Evolutionary conservation across 108 stramenopile species (phyloP).

Genomic region (Cyclotella cryptica): DNA sequence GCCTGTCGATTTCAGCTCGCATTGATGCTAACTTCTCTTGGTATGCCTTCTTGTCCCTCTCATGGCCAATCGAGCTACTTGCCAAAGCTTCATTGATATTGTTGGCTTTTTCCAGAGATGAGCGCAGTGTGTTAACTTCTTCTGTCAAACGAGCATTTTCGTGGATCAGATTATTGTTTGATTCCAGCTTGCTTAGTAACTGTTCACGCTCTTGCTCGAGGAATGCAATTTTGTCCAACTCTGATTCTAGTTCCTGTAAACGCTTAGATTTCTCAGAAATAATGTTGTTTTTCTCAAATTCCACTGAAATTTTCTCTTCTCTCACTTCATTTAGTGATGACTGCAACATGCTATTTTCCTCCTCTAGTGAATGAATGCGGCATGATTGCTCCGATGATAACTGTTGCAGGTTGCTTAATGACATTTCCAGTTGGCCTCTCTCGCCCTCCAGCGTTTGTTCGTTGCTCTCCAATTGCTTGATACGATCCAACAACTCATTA

Average conservation of each 20-base stretch:
- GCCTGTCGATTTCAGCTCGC: slow-evolving; percentile 16
- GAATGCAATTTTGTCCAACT: neutral
- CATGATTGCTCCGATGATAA: neutral
- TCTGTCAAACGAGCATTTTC: neutral
- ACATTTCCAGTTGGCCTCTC: neutral
- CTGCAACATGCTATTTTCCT: neutral
- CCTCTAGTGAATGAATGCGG: neutral
- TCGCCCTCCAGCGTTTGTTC: neutral
- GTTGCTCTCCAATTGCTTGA: neutral
- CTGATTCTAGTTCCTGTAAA: neutral
- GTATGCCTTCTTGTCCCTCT: neutral
- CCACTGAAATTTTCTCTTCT: neutral
- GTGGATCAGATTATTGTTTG: too few species aligned
- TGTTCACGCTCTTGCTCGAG: neutral
- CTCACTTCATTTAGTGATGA: neutral
- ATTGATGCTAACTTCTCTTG: slow-evolving; percentile 21
- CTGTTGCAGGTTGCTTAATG: neutral
- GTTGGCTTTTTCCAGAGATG: slow-evolving; percentile 1
- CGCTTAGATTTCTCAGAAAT: neutral
- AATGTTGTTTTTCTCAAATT: neutral
- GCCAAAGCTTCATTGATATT: neutral
- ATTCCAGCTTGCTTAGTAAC: neutral
- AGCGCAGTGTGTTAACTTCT: slow-evolving; percentile 6
- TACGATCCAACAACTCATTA: neutral
- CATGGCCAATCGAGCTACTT: neutral